Base-by-base conservation (phyloP, 805 yeast genomes). In the Starmerella floricola region DNA sequence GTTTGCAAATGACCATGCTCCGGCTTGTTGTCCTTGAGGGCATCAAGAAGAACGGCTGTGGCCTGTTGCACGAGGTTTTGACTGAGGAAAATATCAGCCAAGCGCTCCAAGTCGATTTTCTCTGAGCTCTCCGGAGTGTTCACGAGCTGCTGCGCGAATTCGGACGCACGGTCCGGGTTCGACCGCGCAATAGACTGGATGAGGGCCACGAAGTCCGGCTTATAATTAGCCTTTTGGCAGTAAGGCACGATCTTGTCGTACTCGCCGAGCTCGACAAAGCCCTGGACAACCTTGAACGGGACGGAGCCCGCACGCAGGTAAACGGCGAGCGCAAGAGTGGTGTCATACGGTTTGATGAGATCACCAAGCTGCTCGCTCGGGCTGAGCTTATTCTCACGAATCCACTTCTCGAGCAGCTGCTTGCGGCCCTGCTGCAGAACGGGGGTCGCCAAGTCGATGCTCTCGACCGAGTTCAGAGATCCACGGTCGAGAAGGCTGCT, bases 321-420 rank as follows among this genome's bases (percentile, higher is more conserved):
- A 49, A 93, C 87, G 19, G 94, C 93, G 55, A 91, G 69, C 4
- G 97, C 94, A 52, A 91, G 69, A 23, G 87, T 74, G 12, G 81
- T 66, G 55, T 88, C 96, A 58, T 74, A 76, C 35, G 94, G 84
- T 58, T 88, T 85, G 49, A 91, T 91, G 57, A 86, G 73, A 60
- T 91, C 99, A 67, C 98, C 99, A 51, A 91, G 73, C 64, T 87
- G 96, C 66, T 91, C 99, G n/a, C 95, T 83, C 39, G 81, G 77
- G 48, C 88, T 87, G 52, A 91, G 73, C 64, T 91, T 91, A 61
- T 86, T 94, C 63, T 91, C 97, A 61, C 79, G 81, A 62, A 91
- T 74, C 87, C 96, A 91, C 67, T 88, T 91, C 65, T 91, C 98
- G 51, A 91, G 78, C 50, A 93, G 69, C 50, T 84, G 94, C 58